phyloP scores from a whole-genome alignment of 2,329 filamentous ascomycete genomes.

The Colletotrichum sp. region DNA sequence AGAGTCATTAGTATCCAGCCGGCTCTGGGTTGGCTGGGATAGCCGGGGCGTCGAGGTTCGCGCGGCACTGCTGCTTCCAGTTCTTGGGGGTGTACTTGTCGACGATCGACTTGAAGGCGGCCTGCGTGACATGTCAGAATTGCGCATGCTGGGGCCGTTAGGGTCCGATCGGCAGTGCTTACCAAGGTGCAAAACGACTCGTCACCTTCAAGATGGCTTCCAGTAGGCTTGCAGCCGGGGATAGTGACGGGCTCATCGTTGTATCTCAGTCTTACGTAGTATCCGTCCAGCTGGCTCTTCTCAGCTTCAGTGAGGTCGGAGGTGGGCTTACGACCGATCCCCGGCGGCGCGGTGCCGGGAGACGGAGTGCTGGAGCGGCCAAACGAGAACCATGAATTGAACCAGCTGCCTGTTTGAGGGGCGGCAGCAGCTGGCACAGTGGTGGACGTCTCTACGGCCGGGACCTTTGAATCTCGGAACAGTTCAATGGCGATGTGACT shows the following conservation, averaged over 20 bases:
- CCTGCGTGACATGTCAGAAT: constrained; percentile 45
- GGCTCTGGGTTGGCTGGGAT: constrained; percentile 56
- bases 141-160: no score
- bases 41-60: constrained; percentile 45
- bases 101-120: constrained; percentile 90
- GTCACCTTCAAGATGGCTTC: constrained; percentile 87
- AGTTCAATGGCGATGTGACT: constrained; percentile 91
- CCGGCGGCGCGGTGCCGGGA: constrained; percentile 38
- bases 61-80: constrained; percentile 68
- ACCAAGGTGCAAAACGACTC: constrained; percentile 90
- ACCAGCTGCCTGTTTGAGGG: constrained; percentile 32
- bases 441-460: constrained; percentile 23
- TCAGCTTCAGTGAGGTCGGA: constrained; percentile 62
- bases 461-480: constrained; percentile 63
- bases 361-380: constrained; percentile 18
- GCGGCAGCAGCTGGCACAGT: constrained; percentile 6
- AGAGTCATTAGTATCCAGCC: constrained; percentile 48
- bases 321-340: constrained; percentile 66
- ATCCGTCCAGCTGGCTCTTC: constrained; percentile 63
- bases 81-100: constrained; percentile 86
- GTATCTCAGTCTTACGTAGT: constrained; percentile 90
- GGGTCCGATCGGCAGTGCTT: constrained; percentile 31
- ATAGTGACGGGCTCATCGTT: constrained; percentile 85
- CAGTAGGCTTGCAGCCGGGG: constrained; percentile 77
- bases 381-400: constrained; percentile 35